Percentiles rank a stretch among this genome's conserved stretches.
phyloP scores from a whole-genome alignment of 805 yeast genomes.

The Wickerhamiella kazuoi region DNA sequence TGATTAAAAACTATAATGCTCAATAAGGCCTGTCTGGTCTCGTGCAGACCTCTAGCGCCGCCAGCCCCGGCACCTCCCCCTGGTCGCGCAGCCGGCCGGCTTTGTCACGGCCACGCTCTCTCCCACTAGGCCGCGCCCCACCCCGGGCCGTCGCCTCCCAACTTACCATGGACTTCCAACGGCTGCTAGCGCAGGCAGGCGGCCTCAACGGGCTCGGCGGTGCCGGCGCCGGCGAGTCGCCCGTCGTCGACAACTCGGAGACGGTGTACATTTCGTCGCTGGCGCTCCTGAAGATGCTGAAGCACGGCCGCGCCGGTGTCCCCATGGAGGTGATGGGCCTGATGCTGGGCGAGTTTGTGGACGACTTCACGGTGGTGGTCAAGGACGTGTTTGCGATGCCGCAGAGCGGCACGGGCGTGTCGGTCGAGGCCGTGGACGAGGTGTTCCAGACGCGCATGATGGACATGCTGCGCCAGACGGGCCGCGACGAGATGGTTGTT shows the following conservation, averaged over 20 bases:
- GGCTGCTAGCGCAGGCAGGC: constrained; percentile 19
- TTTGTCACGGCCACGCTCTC: too few relatives aligned
- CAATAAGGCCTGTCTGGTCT: too few relatives aligned
- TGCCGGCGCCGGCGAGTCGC: constrained; percentile 36
- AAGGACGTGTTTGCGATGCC: constrained; percentile 99
- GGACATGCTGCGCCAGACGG: constrained; percentile 98
- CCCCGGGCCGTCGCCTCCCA: neutral
- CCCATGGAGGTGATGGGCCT: constrained; percentile 92
- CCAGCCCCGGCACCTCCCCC: too few relatives aligned
- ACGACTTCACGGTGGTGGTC: constrained; percentile 91
- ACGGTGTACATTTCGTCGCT: constrained; percentile 91
- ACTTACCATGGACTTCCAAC: constrained; percentile 19
- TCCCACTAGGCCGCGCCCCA: too few relatives aligned
- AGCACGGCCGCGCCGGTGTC: constrained; percentile 70
- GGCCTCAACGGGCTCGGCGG: constrained; percentile 15
- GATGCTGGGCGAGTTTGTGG: constrained; percentile 96
- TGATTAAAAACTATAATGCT: too few relatives aligned
- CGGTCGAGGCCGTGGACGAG: constrained; percentile 98
- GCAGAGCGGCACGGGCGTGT: constrained; percentile 86
- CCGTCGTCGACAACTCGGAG: constrained; percentile 85
- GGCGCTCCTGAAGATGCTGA: constrained; percentile 89
- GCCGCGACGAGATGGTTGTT: constrained; percentile 97
- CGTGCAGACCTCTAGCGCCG: too few relatives aligned
- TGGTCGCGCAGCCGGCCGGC: too few relatives aligned
- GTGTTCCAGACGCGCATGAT: constrained; percentile 98